Base-by-base conservation (phyloP, 192 early-diverging fungal genomes). In the Thamnidium elegans region DNA sequence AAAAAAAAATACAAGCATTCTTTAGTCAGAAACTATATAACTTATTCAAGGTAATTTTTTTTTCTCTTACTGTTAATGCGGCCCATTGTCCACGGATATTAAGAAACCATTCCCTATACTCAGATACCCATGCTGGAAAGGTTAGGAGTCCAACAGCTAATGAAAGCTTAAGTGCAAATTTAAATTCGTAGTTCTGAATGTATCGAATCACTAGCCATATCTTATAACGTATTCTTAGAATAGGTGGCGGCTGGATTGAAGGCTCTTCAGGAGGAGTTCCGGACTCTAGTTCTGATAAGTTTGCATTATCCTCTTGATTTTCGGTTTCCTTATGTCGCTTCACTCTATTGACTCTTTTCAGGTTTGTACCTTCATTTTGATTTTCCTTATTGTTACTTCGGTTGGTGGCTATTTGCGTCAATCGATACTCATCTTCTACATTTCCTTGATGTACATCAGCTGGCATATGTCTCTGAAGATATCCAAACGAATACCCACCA, bases 101-200 rank as follows among this genome's bases (percentile, higher is more conserved):
- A 2, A 55, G 50, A n/a, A 74, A 64, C 43, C 65, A 55, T 0
- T 23, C 59, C 17, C 32, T 67, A 31, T 66, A 72, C 21, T 71
- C 69, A 3, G 66, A 56, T 14, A 83, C 51, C 56, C 72, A 83
- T 0, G 81, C 75, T 45, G 71, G 75, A 4, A 79, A 34, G 44
- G 70, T 70, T 42, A 79, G 50, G 13, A 79, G 45, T 0, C 68
- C 50, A 4, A 83, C 65, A 30, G 76, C 78, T 7, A 58, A 26
- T 14, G 78, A 78, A 76, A 83, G 79, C 62, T 83, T 83, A 69
- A 83, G 63, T 7, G 69, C 69, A 68, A 78, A 83, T 58, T 79
- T 78, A 63, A 78, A 66, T 43, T 79, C 76, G n/a, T 78, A 75
- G 0, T 66, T 69, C 13, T 72, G 73, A 34, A 78, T 59, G 1